A percentile compares a stretch with the other conserved stretches of the same genome.
These are phyloP conservation scores for Scutellaria galericulata DNA, from an alignment of 257 asterid species.

Conservation along the genomic window DNA sequence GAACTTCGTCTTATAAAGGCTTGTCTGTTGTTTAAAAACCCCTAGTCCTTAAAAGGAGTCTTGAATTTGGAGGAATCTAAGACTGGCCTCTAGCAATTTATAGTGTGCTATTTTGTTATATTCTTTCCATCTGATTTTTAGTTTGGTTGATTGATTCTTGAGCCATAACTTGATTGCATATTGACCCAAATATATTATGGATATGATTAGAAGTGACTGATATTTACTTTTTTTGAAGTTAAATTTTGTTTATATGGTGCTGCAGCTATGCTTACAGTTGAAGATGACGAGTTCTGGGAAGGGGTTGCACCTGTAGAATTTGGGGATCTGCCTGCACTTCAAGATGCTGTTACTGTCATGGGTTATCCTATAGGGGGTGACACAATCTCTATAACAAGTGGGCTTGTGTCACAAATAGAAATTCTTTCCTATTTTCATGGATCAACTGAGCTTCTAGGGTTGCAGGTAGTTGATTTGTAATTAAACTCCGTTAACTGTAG, in stretches of 20 bases:
- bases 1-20: too few species aligned
- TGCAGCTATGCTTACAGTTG: slow-evolving; percentile 90
- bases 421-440: slow-evolving; percentile 92
- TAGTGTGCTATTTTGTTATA: background rate
- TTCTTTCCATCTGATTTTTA: slow-evolving; percentile 5
- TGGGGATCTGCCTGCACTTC: slow-evolving; percentile 85
- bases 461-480: too few species aligned
- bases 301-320: slow-evolving; percentile 88
- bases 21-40: too few species aligned
- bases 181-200: slow-evolving; percentile 1
- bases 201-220: background rate
- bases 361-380: slow-evolving; percentile 98
- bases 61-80: slow-evolving; percentile 6
- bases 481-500: too few species aligned
- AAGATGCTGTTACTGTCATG: slow-evolving; percentile 96
- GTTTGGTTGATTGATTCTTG: background rate
- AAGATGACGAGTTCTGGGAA: slow-evolving; percentile 96
- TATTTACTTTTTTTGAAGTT: slow-evolving; percentile 19
- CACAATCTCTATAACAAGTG: slow-evolving; percentile 93
- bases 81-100: slow-evolving; percentile 10
- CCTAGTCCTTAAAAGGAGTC: background rate
- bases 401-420: slow-evolving; percentile 95
- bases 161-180: slow-evolving; percentile 20
- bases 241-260: slow-evolving; percentile 40
- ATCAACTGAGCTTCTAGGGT: slow-evolving; percentile 77